Base-by-base conservation (phyloP, 768 basidiomycete genomes). In the Tylopilus vinaceipallidus region DNA sequence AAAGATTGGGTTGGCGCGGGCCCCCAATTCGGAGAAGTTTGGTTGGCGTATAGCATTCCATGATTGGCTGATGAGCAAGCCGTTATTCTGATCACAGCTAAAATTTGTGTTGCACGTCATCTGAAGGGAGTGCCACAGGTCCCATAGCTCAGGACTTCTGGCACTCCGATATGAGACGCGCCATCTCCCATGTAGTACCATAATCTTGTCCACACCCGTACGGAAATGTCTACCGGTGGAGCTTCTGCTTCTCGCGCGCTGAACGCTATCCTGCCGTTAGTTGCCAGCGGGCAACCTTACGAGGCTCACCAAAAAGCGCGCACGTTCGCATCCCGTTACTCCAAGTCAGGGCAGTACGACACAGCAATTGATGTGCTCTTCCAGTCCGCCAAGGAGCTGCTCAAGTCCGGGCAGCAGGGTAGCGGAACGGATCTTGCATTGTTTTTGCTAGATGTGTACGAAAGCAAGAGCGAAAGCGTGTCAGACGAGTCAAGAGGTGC, bases 291-390 rank as follows among this genome's bases (percentile, higher is more conserved):
- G 10, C 91, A 93, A 30, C 69, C 78, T 13, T 97, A 97, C 67
- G 91, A 94, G 53, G 95, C 95, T 0, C 95, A 98, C 60, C 95
- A 98, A 69, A 98, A 98, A 71, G 92, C 94, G 10, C 82, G 95
- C 23, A 98, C 95, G 16, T 97, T 95, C 56, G 92, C 92, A 5
- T 85, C 94, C 4, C 80, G 95, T 59, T 91, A 91, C 66, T 75
- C 77, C 43, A 92, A 93, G 73, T 81, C 89, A 3, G 75, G 75
- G 3, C 87, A 95, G 57, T 85, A 86, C 62, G 85, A 86, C 62
- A 85, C 85, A 13, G 95, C 97, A 16, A 88, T 93, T 68, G 88
- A 95, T 67, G 88, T 98, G 5, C 82, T 98, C 42, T 98, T 97
- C 70, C 88, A 93, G 61, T 86, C 85, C 37, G 86, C 93, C 2